Percentiles rank a stretch among this genome's conserved stretches.
Conservation (phyloP, 805 yeast genomes). For the Metschnikowia colocasiae region DNA sequence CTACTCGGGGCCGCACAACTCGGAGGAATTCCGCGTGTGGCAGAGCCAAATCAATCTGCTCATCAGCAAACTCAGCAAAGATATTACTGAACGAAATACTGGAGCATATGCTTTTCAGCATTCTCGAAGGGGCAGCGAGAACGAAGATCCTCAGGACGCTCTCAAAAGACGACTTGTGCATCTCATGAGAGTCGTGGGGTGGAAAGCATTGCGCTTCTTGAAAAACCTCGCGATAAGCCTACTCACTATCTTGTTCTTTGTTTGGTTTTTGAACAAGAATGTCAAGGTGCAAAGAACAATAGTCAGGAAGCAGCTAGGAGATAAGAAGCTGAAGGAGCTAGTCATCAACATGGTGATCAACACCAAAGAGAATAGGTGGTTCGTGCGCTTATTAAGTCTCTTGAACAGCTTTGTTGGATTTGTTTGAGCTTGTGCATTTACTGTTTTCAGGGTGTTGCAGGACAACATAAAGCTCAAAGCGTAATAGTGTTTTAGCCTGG, state of each 20-base stretch:
- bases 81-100: slow-evolving; percentile 14
- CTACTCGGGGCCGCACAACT: slow-evolving; percentile 9
- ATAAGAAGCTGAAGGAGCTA: slow-evolving; percentile 32
- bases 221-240: slow-evolving; percentile 36
- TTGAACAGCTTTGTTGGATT: slow-evolving; percentile 42
- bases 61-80: slow-evolving; percentile 43
- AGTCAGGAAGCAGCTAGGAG: slow-evolving; percentile 29
- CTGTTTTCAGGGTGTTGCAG: slow-evolving; percentile 8
- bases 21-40: slow-evolving; percentile 49
- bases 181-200: slow-evolving; percentile 28
- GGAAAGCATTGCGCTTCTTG: slow-evolving; percentile 24
- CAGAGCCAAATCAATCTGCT: slow-evolving; percentile 50
- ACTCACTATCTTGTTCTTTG: slow-evolving; percentile 35
- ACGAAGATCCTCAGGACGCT: slow-evolving; percentile 7
- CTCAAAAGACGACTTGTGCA: slow-evolving; percentile 23
- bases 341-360: slow-evolving; percentile 41
- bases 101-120: slow-evolving; percentile 8
- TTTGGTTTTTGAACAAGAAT: slow-evolving; percentile 41
- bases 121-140: slow-evolving; percentile 10
- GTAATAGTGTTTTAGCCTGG: neutral
- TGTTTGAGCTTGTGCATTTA: slow-evolving; percentile 19
- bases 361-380: slow-evolving; percentile 44
- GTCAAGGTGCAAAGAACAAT: slow-evolving; percentile 37
- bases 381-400: slow-evolving; percentile 33
- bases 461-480: slow-evolving; percentile 6